Conservation (phyloP, 139 green algal species). For the Chlamydomonas eustigma region DNA sequence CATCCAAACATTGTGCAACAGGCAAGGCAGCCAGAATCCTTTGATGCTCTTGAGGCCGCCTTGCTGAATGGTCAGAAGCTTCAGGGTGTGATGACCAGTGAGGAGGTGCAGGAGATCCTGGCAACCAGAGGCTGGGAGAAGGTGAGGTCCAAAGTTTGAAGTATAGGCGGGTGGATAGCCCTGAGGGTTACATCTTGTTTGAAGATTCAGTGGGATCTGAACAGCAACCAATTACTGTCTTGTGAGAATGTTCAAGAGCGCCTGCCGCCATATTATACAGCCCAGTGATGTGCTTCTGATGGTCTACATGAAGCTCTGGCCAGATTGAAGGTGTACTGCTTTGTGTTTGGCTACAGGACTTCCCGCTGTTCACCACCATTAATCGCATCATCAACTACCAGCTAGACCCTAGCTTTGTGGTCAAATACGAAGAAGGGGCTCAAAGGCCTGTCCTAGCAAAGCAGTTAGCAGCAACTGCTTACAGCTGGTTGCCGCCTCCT, state of each 20-base stretch:
- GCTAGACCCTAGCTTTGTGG: background rate
- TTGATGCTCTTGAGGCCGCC: constrained; percentile 55
- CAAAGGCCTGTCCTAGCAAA: background rate
- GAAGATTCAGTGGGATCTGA: too few species aligned
- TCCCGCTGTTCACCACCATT: constrained; percentile 71
- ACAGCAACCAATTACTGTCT: too few species aligned
- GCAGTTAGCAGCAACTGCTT: background rate
- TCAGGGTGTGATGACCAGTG: constrained; percentile 68
- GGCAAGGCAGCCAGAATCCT: constrained; percentile 36
- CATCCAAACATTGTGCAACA: too few species aligned
- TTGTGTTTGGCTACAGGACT: background rate
- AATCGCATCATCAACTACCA: constrained; percentile 52
- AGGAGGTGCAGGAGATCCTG: constrained; percentile 72
- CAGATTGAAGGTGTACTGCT: too few species aligned
- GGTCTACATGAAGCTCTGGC: too few species aligned
- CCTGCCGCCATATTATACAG: too few species aligned
- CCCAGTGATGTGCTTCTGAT: too few species aligned
- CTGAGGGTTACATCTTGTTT: too few species aligned
- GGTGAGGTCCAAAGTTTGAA: too few species aligned
- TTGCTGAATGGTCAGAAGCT: constrained; percentile 79
- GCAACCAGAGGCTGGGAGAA: constrained; percentile 40
- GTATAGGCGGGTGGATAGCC: too few species aligned
- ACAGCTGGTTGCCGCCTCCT: background rate
- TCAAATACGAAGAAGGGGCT: background rate
- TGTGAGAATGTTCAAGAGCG: too few species aligned